phyloP scores from a whole-genome alignment of 495 filamentous ascomycete species.

The Glutinoglossum americanum region DNA sequence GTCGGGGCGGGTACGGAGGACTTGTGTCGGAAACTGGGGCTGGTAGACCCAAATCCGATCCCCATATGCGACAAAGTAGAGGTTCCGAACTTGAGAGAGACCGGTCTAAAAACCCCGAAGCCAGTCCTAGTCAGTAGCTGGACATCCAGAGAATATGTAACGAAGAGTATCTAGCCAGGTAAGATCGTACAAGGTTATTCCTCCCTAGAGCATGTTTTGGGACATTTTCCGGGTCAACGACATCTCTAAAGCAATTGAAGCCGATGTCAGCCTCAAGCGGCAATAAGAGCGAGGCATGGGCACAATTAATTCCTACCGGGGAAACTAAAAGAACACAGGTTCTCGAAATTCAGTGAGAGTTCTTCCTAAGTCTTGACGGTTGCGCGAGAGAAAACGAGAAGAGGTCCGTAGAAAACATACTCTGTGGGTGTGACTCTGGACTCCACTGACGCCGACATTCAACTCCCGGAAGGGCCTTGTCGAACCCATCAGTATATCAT shows the following conservation, averaged over 20 bases:
- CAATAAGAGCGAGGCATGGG: background rate
- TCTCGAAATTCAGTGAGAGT: background rate
- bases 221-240: background rate
- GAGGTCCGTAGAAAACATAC: background rate
- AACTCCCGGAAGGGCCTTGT: background rate
- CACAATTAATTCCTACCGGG: background rate
- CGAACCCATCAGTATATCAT: background rate
- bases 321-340: background rate
- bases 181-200: conserved; percentile 27
- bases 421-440: background rate
- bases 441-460: background rate
- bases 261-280: background rate
- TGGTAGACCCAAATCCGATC: conserved; percentile 53
- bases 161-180: background rate
- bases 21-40: conserved; percentile 43
- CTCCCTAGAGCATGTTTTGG: conserved; percentile 20
- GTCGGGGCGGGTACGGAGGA: conserved; percentile 34
- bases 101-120: conserved; percentile 20
- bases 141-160: background rate
- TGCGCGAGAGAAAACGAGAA: background rate
- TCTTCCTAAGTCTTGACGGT: background rate
- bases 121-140: background rate
- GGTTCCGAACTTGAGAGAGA: conserved; percentile 34
- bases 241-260: background rate
- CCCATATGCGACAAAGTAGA: conserved; percentile 59